phyloP scores from a whole-genome alignment of 2,329 filamentous ascomycete species.

The Lasiodiplodia hormozganensis region DNA sequence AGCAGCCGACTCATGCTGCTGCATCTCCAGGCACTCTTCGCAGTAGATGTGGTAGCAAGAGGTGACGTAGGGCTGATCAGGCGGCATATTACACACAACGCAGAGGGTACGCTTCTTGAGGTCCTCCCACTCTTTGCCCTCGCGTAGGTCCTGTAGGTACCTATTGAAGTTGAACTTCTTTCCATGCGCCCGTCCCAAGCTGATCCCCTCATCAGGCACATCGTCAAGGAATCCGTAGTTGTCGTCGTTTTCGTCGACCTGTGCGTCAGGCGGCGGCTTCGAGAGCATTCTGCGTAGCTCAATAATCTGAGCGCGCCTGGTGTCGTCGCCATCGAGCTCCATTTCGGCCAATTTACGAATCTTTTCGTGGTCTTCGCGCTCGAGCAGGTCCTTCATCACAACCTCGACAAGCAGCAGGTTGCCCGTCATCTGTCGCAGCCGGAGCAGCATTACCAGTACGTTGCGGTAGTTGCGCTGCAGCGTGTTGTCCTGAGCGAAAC shows the following conservation, averaged over 20 bases:
- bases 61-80: constrained; percentile 53
- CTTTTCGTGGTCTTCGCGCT: constrained; percentile 53
- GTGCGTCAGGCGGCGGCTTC: not conserved
- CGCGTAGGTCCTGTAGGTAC: constrained; percentile 47
- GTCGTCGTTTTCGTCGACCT: not conserved
- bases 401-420: constrained; percentile 58
- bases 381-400: constrained; percentile 54
- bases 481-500: constrained; percentile 33
- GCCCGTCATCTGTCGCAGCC: constrained; percentile 59
- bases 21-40: constrained; percentile 51
- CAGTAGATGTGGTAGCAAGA: constrained; percentile 66
- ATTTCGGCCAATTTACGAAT: constrained; percentile 46
- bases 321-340: constrained; percentile 30
- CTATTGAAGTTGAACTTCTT: constrained; percentile 49
- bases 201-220: constrained; percentile 19
- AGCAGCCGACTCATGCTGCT: constrained; percentile 40
- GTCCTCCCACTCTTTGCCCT: constrained; percentile 46
- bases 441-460: constrained; percentile 54
- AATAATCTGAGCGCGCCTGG: constrained; percentile 7
- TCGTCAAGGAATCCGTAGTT: not conserved
- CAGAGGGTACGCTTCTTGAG: constrained; percentile 54
- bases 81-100: constrained; percentile 50
- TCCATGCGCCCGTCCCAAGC: constrained; percentile 46
- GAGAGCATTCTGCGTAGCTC: constrained; percentile 13
- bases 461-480: constrained; percentile 48